phyloP scores from a whole-genome alignment of 352 stramenopile species.

The Pythium vanterpoolii region DNA sequence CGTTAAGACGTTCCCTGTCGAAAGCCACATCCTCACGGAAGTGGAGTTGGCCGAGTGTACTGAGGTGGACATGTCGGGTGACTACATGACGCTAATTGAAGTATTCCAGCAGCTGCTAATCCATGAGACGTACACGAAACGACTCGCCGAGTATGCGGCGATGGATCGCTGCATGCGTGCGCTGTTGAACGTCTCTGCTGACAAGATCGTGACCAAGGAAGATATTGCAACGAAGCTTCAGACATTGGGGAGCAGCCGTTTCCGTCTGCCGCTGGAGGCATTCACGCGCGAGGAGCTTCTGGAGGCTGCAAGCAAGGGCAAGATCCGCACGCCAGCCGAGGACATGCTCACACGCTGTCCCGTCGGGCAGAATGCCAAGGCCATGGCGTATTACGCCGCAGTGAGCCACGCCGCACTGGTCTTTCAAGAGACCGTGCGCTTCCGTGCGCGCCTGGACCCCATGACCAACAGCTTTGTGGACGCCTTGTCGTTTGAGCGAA shows the following conservation, averaged over 20 bases:
- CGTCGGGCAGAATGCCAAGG: slow-evolving; percentile 40
- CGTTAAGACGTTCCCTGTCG: slow-evolving; percentile 53
- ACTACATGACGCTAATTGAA: slow-evolving; percentile 67
- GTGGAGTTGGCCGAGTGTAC: slow-evolving; percentile 43
- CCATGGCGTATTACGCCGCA: slow-evolving; percentile 68
- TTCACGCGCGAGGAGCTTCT: slow-evolving; percentile 66
- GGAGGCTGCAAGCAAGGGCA: slow-evolving; percentile 33
- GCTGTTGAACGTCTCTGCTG: slow-evolving; percentile 34
- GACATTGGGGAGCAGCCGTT: slow-evolving; percentile 27
- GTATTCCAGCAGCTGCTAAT: slow-evolving; percentile 64
- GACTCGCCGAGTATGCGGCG: slow-evolving; percentile 55
- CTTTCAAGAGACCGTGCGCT: slow-evolving; percentile 58
- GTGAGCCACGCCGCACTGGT: slow-evolving; percentile 53
- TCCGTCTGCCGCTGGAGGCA: slow-evolving; percentile 50
- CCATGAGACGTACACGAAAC: slow-evolving; percentile 62
- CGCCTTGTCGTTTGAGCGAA: slow-evolving; percentile 36
- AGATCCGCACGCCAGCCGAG: slow-evolving; percentile 51
- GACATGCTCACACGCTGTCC: slow-evolving; percentile 47
- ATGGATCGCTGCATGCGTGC: slow-evolving; percentile 64
- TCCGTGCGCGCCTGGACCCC: slow-evolving; percentile 44
- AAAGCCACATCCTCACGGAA: slow-evolving; percentile 43
- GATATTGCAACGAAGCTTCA: slow-evolving; percentile 55
- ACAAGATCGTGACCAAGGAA: slow-evolving; percentile 66
- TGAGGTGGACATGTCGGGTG: slow-evolving; percentile 62
- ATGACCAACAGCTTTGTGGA: slow-evolving; percentile 38